Percentiles rank a stretch among this genome's conserved stretches.
phyloP scores from a whole-genome alignment of 441 rosid genomes.

The Arabidopsis hybrid region DNA sequence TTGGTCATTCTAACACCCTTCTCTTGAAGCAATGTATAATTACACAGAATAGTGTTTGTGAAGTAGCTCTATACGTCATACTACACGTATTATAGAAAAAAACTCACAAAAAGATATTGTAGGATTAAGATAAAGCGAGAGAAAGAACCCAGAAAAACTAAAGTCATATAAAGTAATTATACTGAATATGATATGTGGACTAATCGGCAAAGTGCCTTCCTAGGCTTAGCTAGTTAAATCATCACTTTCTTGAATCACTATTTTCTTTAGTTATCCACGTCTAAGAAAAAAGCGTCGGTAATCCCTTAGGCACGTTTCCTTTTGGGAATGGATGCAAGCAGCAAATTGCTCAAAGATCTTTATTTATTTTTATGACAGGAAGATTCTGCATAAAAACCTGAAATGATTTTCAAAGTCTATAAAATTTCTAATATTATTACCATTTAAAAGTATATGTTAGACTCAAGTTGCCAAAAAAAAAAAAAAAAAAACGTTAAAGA shows the following conservation, averaged over 20 bases:
- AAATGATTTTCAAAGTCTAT: neutral
- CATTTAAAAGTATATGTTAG: neutral
- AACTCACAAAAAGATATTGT: neutral
- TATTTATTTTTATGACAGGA: neutral
- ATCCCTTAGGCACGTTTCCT: neutral
- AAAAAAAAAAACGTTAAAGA: too few relatives aligned
- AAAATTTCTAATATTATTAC: neutral
- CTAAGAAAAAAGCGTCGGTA: constrained; percentile 19
- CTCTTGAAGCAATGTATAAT: too few relatives aligned
- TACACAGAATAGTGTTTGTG: neutral
- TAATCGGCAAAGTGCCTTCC: neutral
- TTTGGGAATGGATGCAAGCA: constrained; percentile 1
- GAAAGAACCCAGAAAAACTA: constrained; percentile 10
- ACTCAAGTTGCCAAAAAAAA: neutral
- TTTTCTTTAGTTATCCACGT: constrained; percentile 23
- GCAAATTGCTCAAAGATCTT: neutral
- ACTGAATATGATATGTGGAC: constrained; percentile 34
- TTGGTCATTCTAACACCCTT: neutral
- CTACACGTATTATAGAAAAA: neutral
- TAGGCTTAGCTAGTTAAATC: neutral
- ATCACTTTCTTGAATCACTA: constrained; percentile 28
- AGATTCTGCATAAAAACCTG: neutral
- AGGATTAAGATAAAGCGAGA: constrained; percentile 20
- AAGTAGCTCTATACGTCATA: constrained; percentile 16
- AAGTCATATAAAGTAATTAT: constrained; percentile 26